phyloP scores from a whole-genome alignment of 768 basidiomycete genomes.

The Tulasnella sp. region DNA sequence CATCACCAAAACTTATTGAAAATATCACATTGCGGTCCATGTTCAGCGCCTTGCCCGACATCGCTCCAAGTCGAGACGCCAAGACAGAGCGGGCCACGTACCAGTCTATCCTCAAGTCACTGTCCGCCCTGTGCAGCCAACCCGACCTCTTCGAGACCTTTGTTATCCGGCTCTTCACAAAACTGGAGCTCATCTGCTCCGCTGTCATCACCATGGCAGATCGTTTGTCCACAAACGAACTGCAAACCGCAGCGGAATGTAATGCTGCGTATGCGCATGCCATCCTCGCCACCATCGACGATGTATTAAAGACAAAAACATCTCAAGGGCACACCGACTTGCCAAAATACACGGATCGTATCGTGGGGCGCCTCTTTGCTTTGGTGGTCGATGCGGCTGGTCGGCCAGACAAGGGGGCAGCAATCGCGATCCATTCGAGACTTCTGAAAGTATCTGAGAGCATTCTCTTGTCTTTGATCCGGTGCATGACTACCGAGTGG shows the following conservation, averaged over 20 bases:
- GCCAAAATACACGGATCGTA: constrained; percentile 61
- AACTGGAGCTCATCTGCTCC: constrained; percentile 42
- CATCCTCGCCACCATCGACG: constrained; percentile 56
- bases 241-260: constrained; percentile 36
- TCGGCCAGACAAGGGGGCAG: constrained; percentile 18
- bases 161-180: constrained; percentile 61
- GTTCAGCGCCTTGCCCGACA: constrained; percentile 62
- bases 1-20: constrained; percentile 53
- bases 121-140: constrained; percentile 61
- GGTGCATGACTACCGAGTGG: constrained; percentile 52
- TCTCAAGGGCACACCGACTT: constrained; percentile 54
- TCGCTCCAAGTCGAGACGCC: constrained; percentile 45
- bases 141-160: constrained; percentile 75
- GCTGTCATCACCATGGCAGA: constrained; percentile 30
- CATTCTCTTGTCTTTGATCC: constrained; percentile 56
- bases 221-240: constrained; percentile 18
- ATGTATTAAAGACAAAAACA: constrained; percentile 46
- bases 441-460: constrained; percentile 51
- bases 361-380: constrained; percentile 62
- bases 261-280: constrained; percentile 78
- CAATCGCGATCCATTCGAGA: constrained; percentile 36
- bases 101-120: constrained; percentile 54
- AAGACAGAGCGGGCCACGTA: constrained; percentile 46
- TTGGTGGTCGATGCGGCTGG: constrained; percentile 41
- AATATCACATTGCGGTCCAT: constrained; percentile 71